Percentiles rank a stretch among this genome's conserved stretches.
phyloP scores from a whole-genome alignment of 2,329 filamentous ascomycete genomes.

The Arthroderma sp. region DNA sequence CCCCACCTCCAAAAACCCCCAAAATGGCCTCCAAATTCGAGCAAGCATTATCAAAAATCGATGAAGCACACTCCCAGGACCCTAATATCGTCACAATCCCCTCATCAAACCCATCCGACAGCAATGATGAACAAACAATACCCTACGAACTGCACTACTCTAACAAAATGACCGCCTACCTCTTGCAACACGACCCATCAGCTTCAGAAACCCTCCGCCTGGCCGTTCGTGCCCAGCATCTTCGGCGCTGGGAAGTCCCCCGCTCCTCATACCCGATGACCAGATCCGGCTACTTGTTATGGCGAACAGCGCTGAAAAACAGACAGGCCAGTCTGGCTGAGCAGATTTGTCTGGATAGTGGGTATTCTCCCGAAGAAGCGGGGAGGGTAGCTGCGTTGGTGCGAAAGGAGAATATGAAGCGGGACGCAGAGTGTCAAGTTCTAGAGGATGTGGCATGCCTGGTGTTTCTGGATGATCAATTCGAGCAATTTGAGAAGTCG shows the following conservation, averaged over 20 bases:
- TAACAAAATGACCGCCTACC: conserved; percentile 62
- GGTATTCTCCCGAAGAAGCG: conserved; percentile 41
- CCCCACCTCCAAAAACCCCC: not conserved
- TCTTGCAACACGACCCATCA: conserved; percentile 45
- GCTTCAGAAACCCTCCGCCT: conserved; percentile 57
- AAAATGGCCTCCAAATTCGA: conserved; percentile 22
- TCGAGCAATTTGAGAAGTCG: conserved; percentile 63
- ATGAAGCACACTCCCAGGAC: conserved; percentile 57
- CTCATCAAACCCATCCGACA: not conserved
- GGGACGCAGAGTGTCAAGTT: conserved; percentile 45
- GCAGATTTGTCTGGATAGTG: conserved; percentile 39
- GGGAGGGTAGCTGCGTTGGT: conserved; percentile 57
- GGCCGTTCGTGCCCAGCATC: conserved; percentile 73
- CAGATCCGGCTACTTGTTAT: conserved; percentile 62
- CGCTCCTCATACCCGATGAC: conserved; percentile 61
- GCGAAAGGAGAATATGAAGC: conserved; percentile 58
- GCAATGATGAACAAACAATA: conserved; percentile 30
- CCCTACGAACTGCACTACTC: conserved; percentile 79
- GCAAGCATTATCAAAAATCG: conserved; percentile 52
- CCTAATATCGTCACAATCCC: conserved; percentile 41
- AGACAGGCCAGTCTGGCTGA: conserved; percentile 51
- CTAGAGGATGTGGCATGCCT: conserved; percentile 78
- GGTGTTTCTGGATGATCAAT: conserved; percentile 77
- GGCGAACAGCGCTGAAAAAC: conserved; percentile 62
- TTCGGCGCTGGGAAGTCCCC: conserved; percentile 73